phyloP scores from a whole-genome alignment of 2,329 filamentous ascomycete genomes.

The Lasiodiplodia citricola region DNA sequence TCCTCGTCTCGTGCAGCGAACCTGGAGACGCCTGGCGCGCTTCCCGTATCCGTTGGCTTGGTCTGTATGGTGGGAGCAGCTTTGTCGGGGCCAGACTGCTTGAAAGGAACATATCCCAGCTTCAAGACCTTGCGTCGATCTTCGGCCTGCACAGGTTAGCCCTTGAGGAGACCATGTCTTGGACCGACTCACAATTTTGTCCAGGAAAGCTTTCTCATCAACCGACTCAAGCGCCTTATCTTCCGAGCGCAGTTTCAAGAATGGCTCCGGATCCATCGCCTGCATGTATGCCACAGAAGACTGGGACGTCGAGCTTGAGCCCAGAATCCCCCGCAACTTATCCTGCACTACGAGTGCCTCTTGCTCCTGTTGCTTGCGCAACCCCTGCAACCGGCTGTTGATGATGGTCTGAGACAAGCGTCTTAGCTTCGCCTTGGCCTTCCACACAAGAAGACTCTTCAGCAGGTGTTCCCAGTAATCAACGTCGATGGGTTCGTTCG shows the following conservation, averaged over 20 bases:
- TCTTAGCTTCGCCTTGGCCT: constrained; percentile 83
- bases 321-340: constrained; percentile 48
- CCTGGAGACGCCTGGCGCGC: constrained; percentile 64
- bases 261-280: constrained; percentile 67
- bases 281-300: background rate
- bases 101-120: constrained; percentile 70
- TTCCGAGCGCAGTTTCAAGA: constrained; percentile 67
- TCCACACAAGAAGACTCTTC: constrained; percentile 84
- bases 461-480: constrained; percentile 98
- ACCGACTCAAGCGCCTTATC: constrained; percentile 66
- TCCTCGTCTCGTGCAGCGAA: constrained; percentile 78
- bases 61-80: constrained; percentile 35
- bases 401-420: constrained; percentile 79
- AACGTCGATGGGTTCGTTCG: constrained; percentile 89
- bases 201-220: constrained; percentile 64
- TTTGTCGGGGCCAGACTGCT: constrained; percentile 48
- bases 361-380: constrained; percentile 71
- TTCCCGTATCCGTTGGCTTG: constrained; percentile 50
- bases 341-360: constrained; percentile 64
- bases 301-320: background rate
- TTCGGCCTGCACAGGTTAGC: constrained; percentile 45
- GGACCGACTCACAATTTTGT: constrained; percentile 55
- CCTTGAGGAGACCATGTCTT: constrained; percentile 31
- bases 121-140: constrained; percentile 67
- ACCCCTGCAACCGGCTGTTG: constrained; percentile 67